These are phyloP conservation scores for Tylopilus sp. DNA, from an alignment of 768 basidiomycete genomes.

Conservation along the genomic window DNA sequence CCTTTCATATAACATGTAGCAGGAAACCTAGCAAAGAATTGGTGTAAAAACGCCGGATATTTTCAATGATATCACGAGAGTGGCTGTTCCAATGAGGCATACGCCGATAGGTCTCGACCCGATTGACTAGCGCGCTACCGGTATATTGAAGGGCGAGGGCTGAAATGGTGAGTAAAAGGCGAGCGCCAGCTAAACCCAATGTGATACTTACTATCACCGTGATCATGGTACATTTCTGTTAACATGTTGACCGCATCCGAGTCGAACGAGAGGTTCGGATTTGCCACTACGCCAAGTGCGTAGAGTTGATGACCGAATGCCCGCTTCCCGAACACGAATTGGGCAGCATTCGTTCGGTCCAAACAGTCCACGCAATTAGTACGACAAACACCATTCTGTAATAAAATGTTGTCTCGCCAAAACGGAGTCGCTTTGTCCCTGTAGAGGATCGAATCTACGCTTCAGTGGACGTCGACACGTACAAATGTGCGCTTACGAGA, in stretches of 20 bases:
- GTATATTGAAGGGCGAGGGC: conserved; percentile 96
- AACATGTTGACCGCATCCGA: conserved; percentile 95
- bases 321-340: conserved; percentile 94
- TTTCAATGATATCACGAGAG: conserved; percentile 94
- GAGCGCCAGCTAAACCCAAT: neutral
- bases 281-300: conserved; percentile 85
- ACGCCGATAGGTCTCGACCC: conserved; percentile 92
- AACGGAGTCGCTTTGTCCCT: conserved; percentile 29
- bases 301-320: conserved; percentile 94
- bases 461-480: neutral
- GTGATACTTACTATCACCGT: conserved; percentile 77
- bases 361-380: conserved; percentile 98
- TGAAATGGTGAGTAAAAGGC: conserved; percentile 27
- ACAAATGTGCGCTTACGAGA: conserved; percentile 28
- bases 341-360: conserved; percentile 94
- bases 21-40: conserved; percentile 81
- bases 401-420: conserved; percentile 65
- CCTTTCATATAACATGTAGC: neutral
- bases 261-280: conserved; percentile 84
- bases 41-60: conserved; percentile 90
- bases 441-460: neutral
- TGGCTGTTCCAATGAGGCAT: conserved; percentile 98
- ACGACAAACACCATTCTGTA: conserved; percentile 91
- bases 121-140: conserved; percentile 92
- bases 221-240: conserved; percentile 98